Evolutionary conservation across 768 basidiomycete genomes (phyloP).

Genomic region (Podaxis rugospora): DNA sequence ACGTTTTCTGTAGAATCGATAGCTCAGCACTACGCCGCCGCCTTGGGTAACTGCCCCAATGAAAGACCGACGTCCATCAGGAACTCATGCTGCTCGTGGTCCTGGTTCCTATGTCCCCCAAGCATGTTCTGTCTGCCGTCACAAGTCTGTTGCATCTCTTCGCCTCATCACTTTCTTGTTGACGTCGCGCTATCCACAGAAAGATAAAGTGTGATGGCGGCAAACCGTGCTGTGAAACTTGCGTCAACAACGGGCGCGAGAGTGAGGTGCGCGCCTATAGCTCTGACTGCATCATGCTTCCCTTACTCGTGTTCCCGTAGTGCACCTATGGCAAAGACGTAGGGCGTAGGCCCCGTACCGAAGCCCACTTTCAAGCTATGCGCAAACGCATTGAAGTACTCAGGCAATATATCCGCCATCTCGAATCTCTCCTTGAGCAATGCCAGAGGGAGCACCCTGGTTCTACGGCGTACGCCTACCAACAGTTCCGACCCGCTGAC

Average conservation of each 20-base stretch:
- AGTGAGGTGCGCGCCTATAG: slow-evolving; percentile 29
- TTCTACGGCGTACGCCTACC: slow-evolving; percentile 22
- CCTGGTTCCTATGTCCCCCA: slow-evolving; percentile 32
- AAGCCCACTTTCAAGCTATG: slow-evolving; percentile 43
- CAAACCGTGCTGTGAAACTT: slow-evolving; percentile 39
- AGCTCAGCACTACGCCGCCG: not conserved
- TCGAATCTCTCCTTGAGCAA: slow-evolving; percentile 39
- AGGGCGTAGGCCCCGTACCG: slow-evolving; percentile 37
- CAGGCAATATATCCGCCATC: slow-evolving; percentile 33
- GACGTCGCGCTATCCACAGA: slow-evolving; percentile 19
- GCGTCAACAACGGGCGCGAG: slow-evolving; percentile 31
- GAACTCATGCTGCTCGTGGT: slow-evolving; percentile 22
- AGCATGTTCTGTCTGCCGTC: slow-evolving; percentile 34
- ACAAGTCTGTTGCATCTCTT: slow-evolving; percentile 25
- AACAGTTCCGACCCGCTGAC: slow-evolving; percentile 26
- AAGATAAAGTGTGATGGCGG: slow-evolving; percentile 44
- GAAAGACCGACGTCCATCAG: slow-evolving; percentile 4
- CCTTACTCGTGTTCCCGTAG: slow-evolving; percentile 18
- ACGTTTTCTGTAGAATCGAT: not conserved
- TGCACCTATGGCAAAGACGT: slow-evolving; percentile 41
- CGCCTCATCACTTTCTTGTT: slow-evolving; percentile 1
- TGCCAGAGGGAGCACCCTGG: slow-evolving; percentile 34
- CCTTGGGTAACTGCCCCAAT: not conserved
- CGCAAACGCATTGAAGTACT: slow-evolving; percentile 35
- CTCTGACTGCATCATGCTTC: not conserved